phyloP scores from a whole-genome alignment of 2,329 filamentous ascomycete genomes.

The Colletotrichum noveboracense region DNA sequence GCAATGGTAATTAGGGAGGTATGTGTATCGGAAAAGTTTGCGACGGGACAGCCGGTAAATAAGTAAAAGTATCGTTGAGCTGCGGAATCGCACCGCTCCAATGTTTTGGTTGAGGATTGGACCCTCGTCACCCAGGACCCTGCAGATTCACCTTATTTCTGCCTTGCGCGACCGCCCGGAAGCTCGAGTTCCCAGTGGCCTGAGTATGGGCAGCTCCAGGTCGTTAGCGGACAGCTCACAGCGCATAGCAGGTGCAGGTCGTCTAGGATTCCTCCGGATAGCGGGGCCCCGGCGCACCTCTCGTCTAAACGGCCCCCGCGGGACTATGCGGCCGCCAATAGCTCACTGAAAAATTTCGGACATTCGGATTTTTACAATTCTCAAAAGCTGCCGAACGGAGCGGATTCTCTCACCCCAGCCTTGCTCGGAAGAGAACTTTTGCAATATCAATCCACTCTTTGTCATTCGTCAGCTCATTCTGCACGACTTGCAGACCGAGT shows the following conservation, averaged over 20 bases:
- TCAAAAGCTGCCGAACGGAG: constrained; percentile 4
- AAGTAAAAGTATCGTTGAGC: constrained; percentile 4
- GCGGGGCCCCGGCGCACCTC: constrained; percentile 7
- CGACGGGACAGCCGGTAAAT: neutral
- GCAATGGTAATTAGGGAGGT: neutral
- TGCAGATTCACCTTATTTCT: constrained; percentile 18
- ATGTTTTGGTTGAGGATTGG: constrained; percentile 19
- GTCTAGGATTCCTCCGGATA: constrained; percentile 1
- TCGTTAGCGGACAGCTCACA: neutral
- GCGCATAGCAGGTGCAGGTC: neutral
- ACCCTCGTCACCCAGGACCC: constrained; percentile 1
- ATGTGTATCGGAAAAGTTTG: neutral
- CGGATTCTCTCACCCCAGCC: neutral
- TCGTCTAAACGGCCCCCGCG: constrained; percentile 1
- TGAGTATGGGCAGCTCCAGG: neutral
- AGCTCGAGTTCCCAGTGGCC: constrained; percentile 11
- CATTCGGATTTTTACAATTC: constrained; percentile 15
- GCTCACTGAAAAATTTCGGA: constrained; percentile 15
- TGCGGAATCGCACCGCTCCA: constrained; percentile 4
- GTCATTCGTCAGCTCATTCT: neutral
- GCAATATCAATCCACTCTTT: neutral
- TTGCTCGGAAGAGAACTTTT: neutral
- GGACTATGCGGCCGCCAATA: neutral
- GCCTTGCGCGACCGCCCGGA: constrained; percentile 20
- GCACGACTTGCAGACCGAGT: neutral